These are phyloP conservation scores for Tolypocladium capitatum DNA, from an alignment of 2,329 filamentous ascomycete genomes.

Conservation along the genomic window DNA sequence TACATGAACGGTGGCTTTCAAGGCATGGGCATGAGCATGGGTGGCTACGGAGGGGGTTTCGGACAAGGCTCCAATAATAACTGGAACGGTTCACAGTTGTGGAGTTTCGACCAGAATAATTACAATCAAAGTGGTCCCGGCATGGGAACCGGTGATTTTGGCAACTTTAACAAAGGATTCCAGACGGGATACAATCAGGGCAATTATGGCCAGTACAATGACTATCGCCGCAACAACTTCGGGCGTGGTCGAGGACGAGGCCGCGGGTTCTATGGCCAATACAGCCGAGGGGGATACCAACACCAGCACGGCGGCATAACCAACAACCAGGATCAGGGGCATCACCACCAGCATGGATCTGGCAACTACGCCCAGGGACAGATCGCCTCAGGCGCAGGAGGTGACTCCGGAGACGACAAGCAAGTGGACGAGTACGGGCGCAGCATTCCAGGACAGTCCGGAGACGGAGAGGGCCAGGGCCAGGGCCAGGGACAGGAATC, in stretches of 20 bases:
- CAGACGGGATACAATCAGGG: constrained; percentile 68
- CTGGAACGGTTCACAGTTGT: constrained; percentile 71
- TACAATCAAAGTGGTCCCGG: constrained; percentile 75
- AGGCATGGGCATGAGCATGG: constrained; percentile 73
- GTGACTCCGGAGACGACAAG: constrained; percentile 13
- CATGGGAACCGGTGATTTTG: constrained; percentile 71
- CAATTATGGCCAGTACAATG: constrained; percentile 76
- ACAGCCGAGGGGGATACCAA: constrained; percentile 42
- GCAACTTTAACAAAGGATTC: constrained; percentile 65
- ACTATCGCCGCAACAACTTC: constrained; percentile 58
- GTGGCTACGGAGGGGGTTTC: constrained; percentile 53
- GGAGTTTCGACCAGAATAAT: constrained; percentile 80
- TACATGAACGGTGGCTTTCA: constrained; percentile 69
- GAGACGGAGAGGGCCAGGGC: constrained; percentile 5
- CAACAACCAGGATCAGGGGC: constrained; percentile 22
- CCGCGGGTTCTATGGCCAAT: constrained; percentile 45
- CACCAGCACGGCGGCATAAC: constrained; percentile 22
- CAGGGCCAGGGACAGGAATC: constrained; percentile 3
- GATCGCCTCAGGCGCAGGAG: constrained; percentile 6
- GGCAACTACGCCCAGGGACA: constrained; percentile 9
- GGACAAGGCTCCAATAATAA: constrained; percentile 56
- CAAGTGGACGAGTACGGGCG: constrained; percentile 27
- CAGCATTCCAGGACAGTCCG: constrained; percentile 13
- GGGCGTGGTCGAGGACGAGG: constrained; percentile 54
- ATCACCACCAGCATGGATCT: constrained; percentile 15